Evolutionary conservation across 495 filamentous ascomycete species (phyloP).

Genomic region (Neurospora pannonica): DNA sequence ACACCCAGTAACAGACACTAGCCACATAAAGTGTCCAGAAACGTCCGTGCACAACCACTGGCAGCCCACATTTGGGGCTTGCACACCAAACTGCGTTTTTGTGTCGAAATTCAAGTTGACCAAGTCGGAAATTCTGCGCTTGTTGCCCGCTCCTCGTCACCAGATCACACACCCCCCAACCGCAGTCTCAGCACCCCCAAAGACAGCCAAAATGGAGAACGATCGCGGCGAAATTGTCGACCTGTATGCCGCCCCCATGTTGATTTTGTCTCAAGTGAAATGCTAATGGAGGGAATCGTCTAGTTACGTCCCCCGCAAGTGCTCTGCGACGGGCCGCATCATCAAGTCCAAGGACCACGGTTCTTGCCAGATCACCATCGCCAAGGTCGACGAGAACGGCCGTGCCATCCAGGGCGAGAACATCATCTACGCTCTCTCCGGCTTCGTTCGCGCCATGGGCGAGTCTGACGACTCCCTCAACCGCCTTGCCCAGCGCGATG

Average conservation of each 20-base stretch:
- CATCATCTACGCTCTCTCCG: slow-evolving; percentile 93
- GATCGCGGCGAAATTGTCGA: slow-evolving; percentile 86
- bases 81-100: slow-evolving; percentile 19
- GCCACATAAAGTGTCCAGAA: not conserved
- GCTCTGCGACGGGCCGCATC: slow-evolving; percentile 90
- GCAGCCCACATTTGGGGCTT: slow-evolving; percentile 14
- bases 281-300: not conserved
- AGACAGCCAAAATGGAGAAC: slow-evolving; percentile 33
- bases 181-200: slow-evolving; percentile 19
- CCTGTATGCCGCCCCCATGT: slow-evolving; percentile 54
- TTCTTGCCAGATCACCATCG: slow-evolving; percentile 82
- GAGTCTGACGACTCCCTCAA: slow-evolving; percentile 97
- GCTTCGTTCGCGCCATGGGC: slow-evolving; percentile 95
- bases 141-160: slow-evolving; percentile 18
- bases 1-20: not conserved
- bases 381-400: slow-evolving; percentile 95
- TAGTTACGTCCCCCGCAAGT: slow-evolving; percentile 98
- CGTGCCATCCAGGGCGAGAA: slow-evolving; percentile 90
- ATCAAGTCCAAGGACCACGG: slow-evolving; percentile 99
- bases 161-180: slow-evolving; percentile 18
- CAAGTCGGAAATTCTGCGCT: slow-evolving; percentile 17
- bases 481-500: slow-evolving; percentile 88
- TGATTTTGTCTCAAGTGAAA: not conserved
- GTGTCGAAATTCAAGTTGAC: slow-evolving; percentile 19
- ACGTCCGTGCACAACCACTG: slow-evolving; percentile 3